Evolutionary conservation across 345 rosid species (phyloP).

Genomic region (Firmiana major): DNA sequence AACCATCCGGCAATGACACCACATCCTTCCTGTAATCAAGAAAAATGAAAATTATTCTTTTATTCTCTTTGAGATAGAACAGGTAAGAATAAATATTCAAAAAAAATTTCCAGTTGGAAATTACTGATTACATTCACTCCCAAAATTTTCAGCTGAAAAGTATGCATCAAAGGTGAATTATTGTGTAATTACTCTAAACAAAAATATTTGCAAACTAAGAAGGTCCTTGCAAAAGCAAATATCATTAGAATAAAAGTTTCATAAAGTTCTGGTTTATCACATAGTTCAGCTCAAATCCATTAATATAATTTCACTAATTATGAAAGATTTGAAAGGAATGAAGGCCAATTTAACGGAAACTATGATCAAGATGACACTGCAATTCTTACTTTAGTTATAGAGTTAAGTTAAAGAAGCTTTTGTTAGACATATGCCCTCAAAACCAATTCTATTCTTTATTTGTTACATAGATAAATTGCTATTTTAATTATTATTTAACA

Average conservation of each 20-base stretch:
- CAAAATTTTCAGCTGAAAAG: background rate
- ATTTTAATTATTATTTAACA: background rate
- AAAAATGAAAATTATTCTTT: background rate
- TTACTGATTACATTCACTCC: background rate
- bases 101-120: background rate
- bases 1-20: slow-evolving; percentile 99
- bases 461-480: background rate
- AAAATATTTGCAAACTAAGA: background rate
- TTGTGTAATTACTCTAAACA: background rate
- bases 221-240: background rate
- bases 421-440: background rate
- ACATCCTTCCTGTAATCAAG: slow-evolving; percentile 82
- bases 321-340: background rate
- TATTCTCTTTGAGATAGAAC: background rate
- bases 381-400: background rate
- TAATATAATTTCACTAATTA: background rate
- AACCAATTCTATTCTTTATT: background rate
- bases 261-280: background rate
- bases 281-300: background rate
- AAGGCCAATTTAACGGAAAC: background rate
- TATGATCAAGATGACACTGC: background rate
- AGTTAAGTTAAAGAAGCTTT: background rate
- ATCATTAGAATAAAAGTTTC: background rate
- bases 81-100: background rate
- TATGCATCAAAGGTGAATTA: background rate